These are phyloP conservation scores for Conticribra guillardii DNA, from an alignment of 108 stramenopile genomes.

Conservation along the genomic window DNA sequence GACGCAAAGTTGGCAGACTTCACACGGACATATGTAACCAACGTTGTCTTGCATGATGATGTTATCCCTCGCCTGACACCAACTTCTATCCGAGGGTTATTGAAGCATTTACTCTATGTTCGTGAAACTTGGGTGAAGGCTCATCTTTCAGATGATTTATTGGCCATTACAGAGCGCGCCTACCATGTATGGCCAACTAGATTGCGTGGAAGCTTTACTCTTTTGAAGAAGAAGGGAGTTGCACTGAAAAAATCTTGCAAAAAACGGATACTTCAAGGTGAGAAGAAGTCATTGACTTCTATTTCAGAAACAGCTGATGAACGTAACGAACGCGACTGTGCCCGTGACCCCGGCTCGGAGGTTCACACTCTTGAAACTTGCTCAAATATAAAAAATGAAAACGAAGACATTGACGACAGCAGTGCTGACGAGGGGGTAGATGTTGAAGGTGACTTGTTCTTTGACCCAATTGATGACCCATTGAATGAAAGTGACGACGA, in stretches of 20 bases:
- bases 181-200: slow-evolving; percentile 80
- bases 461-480: slow-evolving; percentile 62
- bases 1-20: slow-evolving; percentile 82
- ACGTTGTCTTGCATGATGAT: slow-evolving; percentile 92
- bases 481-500: slow-evolving; percentile 72
- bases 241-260: slow-evolving; percentile 70
- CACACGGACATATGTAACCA: slow-evolving; percentile 74
- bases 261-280: slow-evolving; percentile 55
- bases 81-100: slow-evolving; percentile 79
- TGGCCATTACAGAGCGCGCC: slow-evolving; percentile 75
- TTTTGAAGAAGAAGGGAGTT: slow-evolving; percentile 37
- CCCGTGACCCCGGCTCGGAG: too few species aligned
- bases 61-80: slow-evolving; percentile 94
- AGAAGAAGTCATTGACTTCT: slow-evolving; percentile 3
- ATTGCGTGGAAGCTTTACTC: slow-evolving; percentile 69
- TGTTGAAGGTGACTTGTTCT: slow-evolving; percentile 85
- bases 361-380: background rate
- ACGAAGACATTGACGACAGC: slow-evolving; percentile 9
- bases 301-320: background rate
- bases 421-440: slow-evolving; percentile 30
- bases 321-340: background rate
- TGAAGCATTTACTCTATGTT: slow-evolving; percentile 87
- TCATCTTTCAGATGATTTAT: slow-evolving; percentile 77
- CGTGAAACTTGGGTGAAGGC: slow-evolving; percentile 88
- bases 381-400: background rate